Percentiles rank a stretch among this genome's conserved stretches.
These are phyloP conservation scores for Cicer bijugum DNA, from an alignment of 306 rosid species.

Conservation along the genomic window DNA sequence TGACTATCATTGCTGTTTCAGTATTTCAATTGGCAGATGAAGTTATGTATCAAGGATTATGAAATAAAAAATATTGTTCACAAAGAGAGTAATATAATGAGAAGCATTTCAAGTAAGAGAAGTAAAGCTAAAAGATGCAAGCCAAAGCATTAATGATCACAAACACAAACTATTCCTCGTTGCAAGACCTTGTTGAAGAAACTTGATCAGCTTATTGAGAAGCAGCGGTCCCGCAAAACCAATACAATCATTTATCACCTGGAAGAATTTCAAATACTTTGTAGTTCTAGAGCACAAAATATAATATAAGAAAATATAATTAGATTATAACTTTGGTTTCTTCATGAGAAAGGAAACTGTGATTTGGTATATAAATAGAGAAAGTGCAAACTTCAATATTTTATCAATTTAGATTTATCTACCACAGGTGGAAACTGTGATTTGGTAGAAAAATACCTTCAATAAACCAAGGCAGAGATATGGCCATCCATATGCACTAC, in stretches of 20 bases:
- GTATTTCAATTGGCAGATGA: conserved; percentile 3
- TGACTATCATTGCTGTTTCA: neutral
- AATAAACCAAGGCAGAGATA: conserved; percentile 78
- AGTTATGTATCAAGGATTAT: conserved; percentile 21
- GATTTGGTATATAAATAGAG: neutral
- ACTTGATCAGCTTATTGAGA: conserved; percentile 85
- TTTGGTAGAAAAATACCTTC: conserved; percentile 61
- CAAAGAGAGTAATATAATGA: conserved; percentile 7
- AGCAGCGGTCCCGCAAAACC: conserved; percentile 95
- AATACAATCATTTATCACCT: conserved; percentile 88
- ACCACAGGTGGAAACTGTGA: conserved; percentile 29
- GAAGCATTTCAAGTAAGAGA: conserved; percentile 29
- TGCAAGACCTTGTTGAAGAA: conserved; percentile 81
- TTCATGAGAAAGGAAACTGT: conserved; percentile 1
- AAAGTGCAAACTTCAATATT: conserved; percentile 19
- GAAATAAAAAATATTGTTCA: conserved; percentile 11
- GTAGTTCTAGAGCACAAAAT: conserved; percentile 23
- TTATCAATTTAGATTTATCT: conserved; percentile 30
- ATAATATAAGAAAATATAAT: neutral
- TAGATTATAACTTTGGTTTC: conserved; percentile 37
- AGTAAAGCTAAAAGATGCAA: conserved; percentile 16
- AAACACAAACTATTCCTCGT: conserved; percentile 43
- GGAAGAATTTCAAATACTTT: conserved; percentile 48
- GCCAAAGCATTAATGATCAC: conserved; percentile 36
- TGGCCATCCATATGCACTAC: conserved; percentile 94